Percentiles rank a stretch among this genome's conserved stretches.
Evolutionary conservation across 495 filamentous ascomycete genomes (phyloP).

Genomic region (Darksidea phi): DNA sequence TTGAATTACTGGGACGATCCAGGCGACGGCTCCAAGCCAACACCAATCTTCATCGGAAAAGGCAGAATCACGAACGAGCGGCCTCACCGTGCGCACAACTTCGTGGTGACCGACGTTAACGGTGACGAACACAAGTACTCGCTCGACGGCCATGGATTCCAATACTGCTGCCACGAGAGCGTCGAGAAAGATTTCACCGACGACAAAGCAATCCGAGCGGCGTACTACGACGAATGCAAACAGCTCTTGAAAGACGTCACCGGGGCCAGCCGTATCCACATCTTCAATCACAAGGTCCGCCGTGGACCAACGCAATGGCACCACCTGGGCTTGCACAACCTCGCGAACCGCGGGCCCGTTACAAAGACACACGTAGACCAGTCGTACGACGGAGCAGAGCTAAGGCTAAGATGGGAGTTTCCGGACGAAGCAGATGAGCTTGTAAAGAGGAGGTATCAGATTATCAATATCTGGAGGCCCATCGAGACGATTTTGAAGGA

Average conservation of each 20-base stretch:
- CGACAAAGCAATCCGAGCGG: constrained; percentile 58
- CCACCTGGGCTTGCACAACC: constrained; percentile 22
- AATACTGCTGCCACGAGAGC: constrained; percentile 52
- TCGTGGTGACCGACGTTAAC: constrained; percentile 65
- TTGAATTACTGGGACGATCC: constrained; percentile 71
- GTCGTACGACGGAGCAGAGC: constrained; percentile 58
- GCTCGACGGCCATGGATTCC: constrained; percentile 73
- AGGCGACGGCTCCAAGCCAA: constrained; percentile 60
- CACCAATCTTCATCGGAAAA: constrained; percentile 58
- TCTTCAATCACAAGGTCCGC: constrained; percentile 93
- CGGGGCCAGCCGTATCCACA: constrained; percentile 59
- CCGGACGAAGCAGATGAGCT: constrained; percentile 56
- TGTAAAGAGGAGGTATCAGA: constrained; percentile 65
- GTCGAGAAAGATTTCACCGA: constrained; percentile 60
- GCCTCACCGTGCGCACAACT: constrained; percentile 56
- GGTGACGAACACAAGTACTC: constrained; percentile 59
- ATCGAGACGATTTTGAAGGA: constrained; percentile 52
- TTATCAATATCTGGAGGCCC: constrained; percentile 86
- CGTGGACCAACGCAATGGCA: constrained; percentile 48
- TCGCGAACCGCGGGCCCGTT: constrained; percentile 62
- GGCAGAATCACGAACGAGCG: constrained; percentile 43
- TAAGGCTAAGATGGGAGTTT: constrained; percentile 66
- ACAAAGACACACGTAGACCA: constrained; percentile 79
- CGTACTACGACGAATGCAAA: constrained; percentile 82
- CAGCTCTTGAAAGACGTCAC: constrained; percentile 57